Conservation (phyloP, 768 basidiomycete species). For the Russula foetens region DNA sequence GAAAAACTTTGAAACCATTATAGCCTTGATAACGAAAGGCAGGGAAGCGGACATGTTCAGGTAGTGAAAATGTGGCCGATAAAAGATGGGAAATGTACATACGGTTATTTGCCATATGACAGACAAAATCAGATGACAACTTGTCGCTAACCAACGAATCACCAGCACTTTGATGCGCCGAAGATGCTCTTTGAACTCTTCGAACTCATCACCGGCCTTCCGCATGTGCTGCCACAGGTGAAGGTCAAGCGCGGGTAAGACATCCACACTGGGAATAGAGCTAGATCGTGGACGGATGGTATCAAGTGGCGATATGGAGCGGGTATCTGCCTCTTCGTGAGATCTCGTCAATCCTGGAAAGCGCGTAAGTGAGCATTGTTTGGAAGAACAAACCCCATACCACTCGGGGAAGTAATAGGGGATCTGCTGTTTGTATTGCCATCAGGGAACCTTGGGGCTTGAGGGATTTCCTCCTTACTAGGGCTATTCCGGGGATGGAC, state of each 20-base stretch:
- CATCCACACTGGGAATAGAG: neutral
- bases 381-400: neutral
- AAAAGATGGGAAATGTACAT: neutral
- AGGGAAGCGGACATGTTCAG: neutral
- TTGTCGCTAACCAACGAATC: neutral
- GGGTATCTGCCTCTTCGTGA: neutral
- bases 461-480: neutral
- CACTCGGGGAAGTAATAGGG: neutral
- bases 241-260: neutral
- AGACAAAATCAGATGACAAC: neutral
- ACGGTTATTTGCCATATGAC: neutral
- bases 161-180: neutral
- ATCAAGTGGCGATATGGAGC: neutral
- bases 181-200: neutral
- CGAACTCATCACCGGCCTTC: neutral
- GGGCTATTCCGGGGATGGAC: neutral
- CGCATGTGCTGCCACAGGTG: neutral
- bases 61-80: neutral
- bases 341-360: neutral
- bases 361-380: neutral
- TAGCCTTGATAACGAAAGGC: neutral
- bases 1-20: neutral
- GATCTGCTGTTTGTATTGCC: neutral
- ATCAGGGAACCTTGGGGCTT: too few relatives aligned
- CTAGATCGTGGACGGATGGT: neutral